Evolutionary conservation across 2,329 filamentous ascomycete genomes (phyloP).

Genomic region (Trichoderma breve): DNA sequence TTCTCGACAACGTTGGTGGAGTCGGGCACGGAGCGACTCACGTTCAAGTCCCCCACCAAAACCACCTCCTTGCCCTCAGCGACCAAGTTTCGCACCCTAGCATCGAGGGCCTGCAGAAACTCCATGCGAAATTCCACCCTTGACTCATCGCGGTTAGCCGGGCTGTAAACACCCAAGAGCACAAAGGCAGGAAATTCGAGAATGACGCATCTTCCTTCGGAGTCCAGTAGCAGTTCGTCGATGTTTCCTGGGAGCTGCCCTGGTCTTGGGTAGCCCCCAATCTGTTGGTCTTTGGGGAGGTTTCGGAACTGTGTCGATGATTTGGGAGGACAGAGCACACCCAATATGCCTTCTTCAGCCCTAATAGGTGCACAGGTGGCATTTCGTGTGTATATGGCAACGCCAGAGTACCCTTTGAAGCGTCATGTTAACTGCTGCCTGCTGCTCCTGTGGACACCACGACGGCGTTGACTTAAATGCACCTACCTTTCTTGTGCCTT

Average conservation of each 20-base stretch:
- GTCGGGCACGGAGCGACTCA: slow-evolving; percentile 67
- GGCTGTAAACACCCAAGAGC: slow-evolving; percentile 87
- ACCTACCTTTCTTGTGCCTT: slow-evolving; percentile 80
- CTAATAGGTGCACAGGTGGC: slow-evolving; percentile 79
- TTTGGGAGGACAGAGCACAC: slow-evolving; percentile 71
- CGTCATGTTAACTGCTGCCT: not conserved
- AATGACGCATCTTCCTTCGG: slow-evolving; percentile 86
- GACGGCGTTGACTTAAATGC: slow-evolving; percentile 20
- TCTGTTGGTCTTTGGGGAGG: slow-evolving; percentile 69
- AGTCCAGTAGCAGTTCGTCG: slow-evolving; percentile 74
- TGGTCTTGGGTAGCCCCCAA: slow-evolving; percentile 80
- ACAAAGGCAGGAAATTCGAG: slow-evolving; percentile 95
- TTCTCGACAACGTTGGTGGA: slow-evolving; percentile 70
- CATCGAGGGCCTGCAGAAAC: slow-evolving; percentile 78
- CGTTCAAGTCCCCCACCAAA: slow-evolving; percentile 85
- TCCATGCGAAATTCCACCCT: slow-evolving; percentile 78
- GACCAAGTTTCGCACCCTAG: slow-evolving; percentile 78
- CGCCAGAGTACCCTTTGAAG: slow-evolving; percentile 75
- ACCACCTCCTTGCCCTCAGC: slow-evolving; percentile 80
- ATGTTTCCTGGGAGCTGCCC: slow-evolving; percentile 63
- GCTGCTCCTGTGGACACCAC: not conserved
- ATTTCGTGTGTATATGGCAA: slow-evolving; percentile 92
- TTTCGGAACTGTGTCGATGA: slow-evolving; percentile 70
- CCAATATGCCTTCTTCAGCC: slow-evolving; percentile 91
- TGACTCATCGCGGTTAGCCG: slow-evolving; percentile 81